phyloP scores from a whole-genome alignment of 1,139 yeast species.

The Blastobotrys apis region DNA sequence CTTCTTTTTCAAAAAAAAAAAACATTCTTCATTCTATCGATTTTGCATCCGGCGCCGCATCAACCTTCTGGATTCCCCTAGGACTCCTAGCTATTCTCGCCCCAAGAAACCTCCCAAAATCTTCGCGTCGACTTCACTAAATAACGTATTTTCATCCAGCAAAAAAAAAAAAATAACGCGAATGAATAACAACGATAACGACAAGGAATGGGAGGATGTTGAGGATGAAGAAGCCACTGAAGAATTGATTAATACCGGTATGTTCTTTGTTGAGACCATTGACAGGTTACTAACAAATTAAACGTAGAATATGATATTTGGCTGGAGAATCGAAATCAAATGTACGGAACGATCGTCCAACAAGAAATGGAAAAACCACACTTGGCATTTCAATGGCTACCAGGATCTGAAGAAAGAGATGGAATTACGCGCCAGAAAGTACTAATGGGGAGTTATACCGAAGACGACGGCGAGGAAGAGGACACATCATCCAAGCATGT shows the following conservation, averaged over 20 bases:
- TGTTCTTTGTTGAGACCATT: background rate
- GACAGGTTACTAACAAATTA: too few relatives aligned
- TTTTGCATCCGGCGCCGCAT: background rate
- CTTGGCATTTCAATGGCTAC: constrained; percentile 17
- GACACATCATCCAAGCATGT: background rate
- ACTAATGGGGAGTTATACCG: constrained; percentile 13
- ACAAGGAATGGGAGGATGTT: constrained; percentile 4
- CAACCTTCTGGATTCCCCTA: background rate
- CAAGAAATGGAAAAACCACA: constrained; percentile 10
- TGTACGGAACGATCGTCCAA: constrained; percentile 13
- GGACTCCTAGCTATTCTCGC: background rate
- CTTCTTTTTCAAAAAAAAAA: too few relatives aligned
- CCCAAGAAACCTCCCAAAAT: background rate
- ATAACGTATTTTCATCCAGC: background rate
- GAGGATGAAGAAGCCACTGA: constrained; percentile 7
- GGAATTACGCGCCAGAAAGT: constrained; percentile 8
- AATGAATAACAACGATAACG: background rate
- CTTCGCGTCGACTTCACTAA: too few relatives aligned
- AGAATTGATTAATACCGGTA: constrained; percentile 6
- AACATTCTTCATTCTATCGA: background rate
- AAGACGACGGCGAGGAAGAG: background rate
- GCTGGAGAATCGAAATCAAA: constrained; percentile 8
- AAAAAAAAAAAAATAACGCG: background rate
- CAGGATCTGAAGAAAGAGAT: constrained; percentile 6
- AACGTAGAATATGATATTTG: constrained; percentile 13